These are phyloP conservation scores for Heterobasidion occidentale DNA, from an alignment of 1,284 basidiomycete species.

Conservation along the genomic window DNA sequence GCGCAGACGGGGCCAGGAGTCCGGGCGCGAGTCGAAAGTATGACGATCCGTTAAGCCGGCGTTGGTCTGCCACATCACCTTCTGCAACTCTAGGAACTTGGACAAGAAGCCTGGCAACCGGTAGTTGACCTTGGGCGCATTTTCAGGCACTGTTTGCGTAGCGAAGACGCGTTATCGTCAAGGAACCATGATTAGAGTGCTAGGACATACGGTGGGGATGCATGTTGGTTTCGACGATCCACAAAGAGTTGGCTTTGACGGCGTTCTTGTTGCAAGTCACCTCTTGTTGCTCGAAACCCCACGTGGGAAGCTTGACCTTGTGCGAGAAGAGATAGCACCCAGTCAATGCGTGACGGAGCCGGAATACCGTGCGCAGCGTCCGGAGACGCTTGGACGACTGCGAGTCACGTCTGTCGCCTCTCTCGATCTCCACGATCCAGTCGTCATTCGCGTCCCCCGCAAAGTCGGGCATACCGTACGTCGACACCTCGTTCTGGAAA, in stretches of 20 bases:
- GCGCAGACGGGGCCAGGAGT: constrained; percentile 81
- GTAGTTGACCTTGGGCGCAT: constrained; percentile 86
- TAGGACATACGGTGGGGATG: constrained; percentile 64
- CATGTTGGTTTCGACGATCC: constrained; percentile 87
- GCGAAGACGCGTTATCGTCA: background rate
- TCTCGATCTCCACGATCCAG: constrained; percentile 87
- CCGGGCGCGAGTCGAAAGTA: constrained; percentile 89
- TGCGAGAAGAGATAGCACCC: constrained; percentile 98
- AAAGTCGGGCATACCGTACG: constrained; percentile 86
- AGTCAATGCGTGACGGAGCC: constrained; percentile 78
- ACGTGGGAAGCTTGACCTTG: constrained; percentile 94
- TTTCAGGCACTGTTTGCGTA: constrained; percentile 45
- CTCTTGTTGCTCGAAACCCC: constrained; percentile 98
- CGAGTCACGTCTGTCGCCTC: constrained; percentile 57
- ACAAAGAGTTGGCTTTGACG: constrained; percentile 82
- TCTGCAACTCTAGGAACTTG: constrained; percentile 91
- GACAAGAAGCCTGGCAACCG: constrained; percentile 76
- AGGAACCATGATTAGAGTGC: background rate
- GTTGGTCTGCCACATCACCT: constrained; percentile 98
- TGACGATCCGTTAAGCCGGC: constrained; percentile 93
- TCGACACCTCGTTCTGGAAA: constrained; percentile 98
- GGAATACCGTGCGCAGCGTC: constrained; percentile 80
- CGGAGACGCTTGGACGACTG: constrained; percentile 67
- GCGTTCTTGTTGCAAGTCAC: constrained; percentile 98
- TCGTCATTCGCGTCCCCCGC: constrained; percentile 91